phyloP scores from a whole-genome alignment of 495 filamentous ascomycete genomes.

The Xylaria palmicola region DNA sequence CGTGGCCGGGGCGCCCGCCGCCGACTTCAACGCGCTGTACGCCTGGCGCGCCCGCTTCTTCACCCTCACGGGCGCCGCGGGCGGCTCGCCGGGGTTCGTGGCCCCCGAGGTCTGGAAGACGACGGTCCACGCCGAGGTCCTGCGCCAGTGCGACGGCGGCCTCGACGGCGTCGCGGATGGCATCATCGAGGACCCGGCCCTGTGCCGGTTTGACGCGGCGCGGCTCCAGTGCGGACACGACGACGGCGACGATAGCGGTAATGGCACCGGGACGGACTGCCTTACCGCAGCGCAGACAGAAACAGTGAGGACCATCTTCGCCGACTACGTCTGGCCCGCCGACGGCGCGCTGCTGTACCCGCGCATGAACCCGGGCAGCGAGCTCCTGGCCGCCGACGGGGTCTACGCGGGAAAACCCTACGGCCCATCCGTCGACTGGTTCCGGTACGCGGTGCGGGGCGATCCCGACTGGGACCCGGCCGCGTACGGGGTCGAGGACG shows the following conservation, averaged over 20 bases:
- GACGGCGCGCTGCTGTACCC: slow-evolving; percentile 57
- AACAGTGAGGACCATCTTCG: slow-evolving; percentile 50
- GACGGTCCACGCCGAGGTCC: slow-evolving; percentile 49
- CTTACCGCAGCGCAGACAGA: slow-evolving; percentile 48
- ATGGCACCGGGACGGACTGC: slow-evolving; percentile 38
- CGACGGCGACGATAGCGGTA: too few relatives aligned
- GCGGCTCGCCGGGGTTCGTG: slow-evolving; percentile 11
- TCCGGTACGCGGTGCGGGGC: slow-evolving; percentile 56
- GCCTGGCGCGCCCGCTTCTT: slow-evolving; percentile 58
- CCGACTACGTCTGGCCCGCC: slow-evolving; percentile 43
- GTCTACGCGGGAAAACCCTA: slow-evolving; percentile 23
- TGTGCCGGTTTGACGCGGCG: slow-evolving; percentile 51
- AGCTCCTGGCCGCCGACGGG: slow-evolving; percentile 10
- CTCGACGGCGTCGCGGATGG: slow-evolving; percentile 56
- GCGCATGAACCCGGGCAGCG: slow-evolving; percentile 37
- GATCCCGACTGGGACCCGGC: slow-evolving; percentile 46
- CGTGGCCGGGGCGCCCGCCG: slow-evolving; percentile 49
- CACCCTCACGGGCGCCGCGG: slow-evolving; percentile 39
- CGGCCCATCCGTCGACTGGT: slow-evolving; percentile 35
- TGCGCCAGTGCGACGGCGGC: slow-evolving; percentile 53
- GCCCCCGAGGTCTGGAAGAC: slow-evolving; percentile 45
- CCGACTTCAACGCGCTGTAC: slow-evolving; percentile 48
- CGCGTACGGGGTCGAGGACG: slow-evolving; percentile 25
- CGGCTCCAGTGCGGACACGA: slow-evolving; percentile 42
- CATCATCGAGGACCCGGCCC: slow-evolving; percentile 55